Base-by-base conservation (phyloP, 2,329 filamentous ascomycete species). In the Fusarium sp. region DNA sequence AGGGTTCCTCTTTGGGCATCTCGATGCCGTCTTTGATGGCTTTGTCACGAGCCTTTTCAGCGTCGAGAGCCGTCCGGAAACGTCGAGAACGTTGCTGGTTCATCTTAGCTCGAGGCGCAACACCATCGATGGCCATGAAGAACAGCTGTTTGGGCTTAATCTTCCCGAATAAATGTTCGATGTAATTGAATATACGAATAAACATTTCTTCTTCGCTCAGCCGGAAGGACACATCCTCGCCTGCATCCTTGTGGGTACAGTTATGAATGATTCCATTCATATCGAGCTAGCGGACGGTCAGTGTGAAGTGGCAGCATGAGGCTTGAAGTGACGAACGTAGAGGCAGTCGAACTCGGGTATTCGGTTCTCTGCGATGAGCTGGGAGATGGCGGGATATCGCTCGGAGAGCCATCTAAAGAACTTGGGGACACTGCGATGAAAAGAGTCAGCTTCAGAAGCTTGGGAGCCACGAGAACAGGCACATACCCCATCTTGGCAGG, bases 211-310 rank as follows among this genome's bases (percentile, higher is more conserved):
- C 95, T 79, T 99, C 96, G 58, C 91, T 95, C 81, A 98, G 90
- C 56, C 96, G 93, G 75, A 96, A 96, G 2, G 93, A 93, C 6
- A 94, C 89, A 77, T 95, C 94, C 76, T 96, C 94, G 55, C 81
- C 81, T 23, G 93, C 91, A 81, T 99, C 95, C 76, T 96, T 97
- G 82, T 99, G 96, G 57, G 96, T 99, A 80, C 96, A 99, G 80
- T 99, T 99, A 81, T 99, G 95, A 75, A 99, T 99, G 79, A 99
- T 99, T 71, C 96, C 96, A 81, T 99, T 99, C 96, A 99, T 99
- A 76, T 96, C 93, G 73, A 96, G 85, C 88, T 91, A 78, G 25
- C 54, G 39, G 62, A 33, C 52, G 56, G 72, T 74, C 63, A 74
- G 74, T 63, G 58, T 59, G 65, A 37, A 50, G 39, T 49, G 46